A percentile compares a stretch with the other conserved stretches of the same genome.
Conservation (phyloP, 345 rosid species). For the Pugionium cornutum region DNA sequence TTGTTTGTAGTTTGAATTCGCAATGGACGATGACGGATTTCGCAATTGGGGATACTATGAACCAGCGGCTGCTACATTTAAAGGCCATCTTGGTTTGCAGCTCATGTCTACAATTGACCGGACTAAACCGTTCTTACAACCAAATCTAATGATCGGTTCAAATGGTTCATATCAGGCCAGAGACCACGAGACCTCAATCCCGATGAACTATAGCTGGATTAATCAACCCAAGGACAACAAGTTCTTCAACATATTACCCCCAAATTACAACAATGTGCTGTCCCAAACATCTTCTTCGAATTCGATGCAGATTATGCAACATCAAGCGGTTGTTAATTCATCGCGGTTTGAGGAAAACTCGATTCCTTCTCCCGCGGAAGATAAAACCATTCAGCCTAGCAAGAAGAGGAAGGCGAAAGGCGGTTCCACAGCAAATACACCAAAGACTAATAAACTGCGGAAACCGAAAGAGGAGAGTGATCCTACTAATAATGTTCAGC, state of each 20-base stretch:
- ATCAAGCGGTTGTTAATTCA: too few relatives aligned
- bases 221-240: conserved; percentile 70
- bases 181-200: conserved; percentile 57
- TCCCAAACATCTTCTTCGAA: too few relatives aligned
- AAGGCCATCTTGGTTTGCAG: conserved; percentile 78
- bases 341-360: too few relatives aligned
- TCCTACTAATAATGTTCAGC: too few relatives aligned
- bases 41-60: conserved; percentile 49
- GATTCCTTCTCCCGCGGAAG: too few relatives aligned
- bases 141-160: conserved; percentile 55
- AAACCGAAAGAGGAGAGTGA: conserved; percentile 62
- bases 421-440: conserved; percentile 36
- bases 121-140: conserved; percentile 62
- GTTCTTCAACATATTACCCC: conserved; percentile 58
- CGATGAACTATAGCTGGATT: conserved; percentile 70
- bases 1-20: too few relatives aligned
- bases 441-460: conserved; percentile 69
- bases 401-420: conserved; percentile 63
- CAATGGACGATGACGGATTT: conserved; percentile 76
- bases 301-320: too few relatives aligned
- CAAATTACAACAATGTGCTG: too few relatives aligned
- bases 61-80: too few relatives aligned
- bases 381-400: too few relatives aligned
- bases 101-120: conserved; percentile 80
- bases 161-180: conserved; percentile 64